Evolutionary conservation across 345 rosid species (phyloP), one percentile per base, ranked within the genome.

Genomic region (Mallotus nudiflorus): DNA sequence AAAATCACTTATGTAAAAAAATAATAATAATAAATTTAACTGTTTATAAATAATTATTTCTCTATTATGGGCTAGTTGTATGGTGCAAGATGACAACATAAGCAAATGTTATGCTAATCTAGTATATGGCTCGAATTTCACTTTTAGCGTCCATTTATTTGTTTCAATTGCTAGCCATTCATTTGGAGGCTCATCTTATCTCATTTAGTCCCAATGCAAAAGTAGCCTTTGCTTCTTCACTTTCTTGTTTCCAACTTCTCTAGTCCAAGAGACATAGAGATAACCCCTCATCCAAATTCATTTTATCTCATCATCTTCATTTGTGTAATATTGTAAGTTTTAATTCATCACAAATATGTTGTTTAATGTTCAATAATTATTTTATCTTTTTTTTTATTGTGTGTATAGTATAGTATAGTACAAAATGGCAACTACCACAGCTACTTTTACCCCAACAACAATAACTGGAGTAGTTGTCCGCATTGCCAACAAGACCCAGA

Each of bases 371-470:
- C 5, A 58, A 28, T 56, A 27, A 1, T 28, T 56, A n/a, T n/a
- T n/a, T n/a, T 60, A 1, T 59, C 8, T 31, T 19, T n/a, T n/a
- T 35, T n/a, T 1, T 27, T 45, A 6, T 22, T 22, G 22, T 11
- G 2, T 42, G 0, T 39, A 40, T 12, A 48, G 40, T 42, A 39
- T 15, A 13, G 28, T 11, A 5, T n/a, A 67, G n/a, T n/a, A n/a
- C n/a, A 40, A 16, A 3, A 73, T 67, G 77, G 77, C 77, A 67
- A 49, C 77, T 50, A 61, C 82, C 39, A 77, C 80, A 48, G 37
- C 76, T 16, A n/a, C 55, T 24, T 49, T 65, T 19, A 13, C 52
- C 31, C 57, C 76, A 24, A 66, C 53, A 50, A 70, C 73, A 29
- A 22, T 84, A 39, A 59, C 68, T 9, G 70, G 78, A 28, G 69